A percentile compares a stretch with the other conserved stretches of the same genome.
phyloP scores from a whole-genome alignment of 2,329 filamentous ascomycete genomes.

The Talaromyces sp. region DNA sequence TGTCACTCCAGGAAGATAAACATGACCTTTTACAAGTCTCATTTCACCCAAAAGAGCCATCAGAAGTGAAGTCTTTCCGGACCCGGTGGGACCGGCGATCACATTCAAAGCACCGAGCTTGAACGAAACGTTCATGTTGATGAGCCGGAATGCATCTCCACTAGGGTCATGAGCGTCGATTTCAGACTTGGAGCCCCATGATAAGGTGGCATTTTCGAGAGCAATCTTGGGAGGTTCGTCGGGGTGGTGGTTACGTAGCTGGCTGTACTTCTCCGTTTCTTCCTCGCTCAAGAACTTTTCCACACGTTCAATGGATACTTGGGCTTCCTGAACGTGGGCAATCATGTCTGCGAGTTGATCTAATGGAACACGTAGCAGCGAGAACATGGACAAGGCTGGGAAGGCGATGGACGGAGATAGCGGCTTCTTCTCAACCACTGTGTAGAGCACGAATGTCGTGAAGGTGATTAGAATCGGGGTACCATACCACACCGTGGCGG shows the following conservation, averaged over 20 bases:
- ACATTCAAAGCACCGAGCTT: slow-evolving; percentile 82
- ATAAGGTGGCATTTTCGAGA: slow-evolving; percentile 77
- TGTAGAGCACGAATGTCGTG: slow-evolving; percentile 92
- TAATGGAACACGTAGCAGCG: slow-evolving; percentile 83
- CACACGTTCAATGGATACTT: slow-evolving; percentile 93
- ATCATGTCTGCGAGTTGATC: slow-evolving; percentile 99
- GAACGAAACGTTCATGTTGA: slow-evolving; percentile 80
- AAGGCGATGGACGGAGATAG: slow-evolving; percentile 91
- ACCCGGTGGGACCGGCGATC: slow-evolving; percentile 86
- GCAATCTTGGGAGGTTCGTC: slow-evolving; percentile 71
- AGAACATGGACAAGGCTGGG: slow-evolving; percentile 92
- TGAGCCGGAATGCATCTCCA: slow-evolving; percentile 72
- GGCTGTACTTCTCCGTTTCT: slow-evolving; percentile 91
- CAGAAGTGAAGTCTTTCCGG: slow-evolving; percentile 89
- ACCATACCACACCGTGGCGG: slow-evolving; percentile 94
- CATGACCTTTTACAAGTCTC: slow-evolving; percentile 73
- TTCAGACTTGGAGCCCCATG: slow-evolving; percentile 68
- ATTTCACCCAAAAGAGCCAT: slow-evolving; percentile 97
- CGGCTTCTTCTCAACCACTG: slow-evolving; percentile 79
- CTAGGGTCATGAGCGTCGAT: slow-evolving; percentile 41
- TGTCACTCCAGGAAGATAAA: slow-evolving; percentile 78
- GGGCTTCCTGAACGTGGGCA: slow-evolving; percentile 93
- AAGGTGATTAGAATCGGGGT: slow-evolving; percentile 94
- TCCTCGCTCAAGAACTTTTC: slow-evolving; percentile 90
- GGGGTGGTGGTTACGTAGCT: slow-evolving; percentile 67